Evolutionary conservation across 2,329 filamentous ascomycete genomes (phyloP).

Genomic region (Phialocephala subalpina): DNA sequence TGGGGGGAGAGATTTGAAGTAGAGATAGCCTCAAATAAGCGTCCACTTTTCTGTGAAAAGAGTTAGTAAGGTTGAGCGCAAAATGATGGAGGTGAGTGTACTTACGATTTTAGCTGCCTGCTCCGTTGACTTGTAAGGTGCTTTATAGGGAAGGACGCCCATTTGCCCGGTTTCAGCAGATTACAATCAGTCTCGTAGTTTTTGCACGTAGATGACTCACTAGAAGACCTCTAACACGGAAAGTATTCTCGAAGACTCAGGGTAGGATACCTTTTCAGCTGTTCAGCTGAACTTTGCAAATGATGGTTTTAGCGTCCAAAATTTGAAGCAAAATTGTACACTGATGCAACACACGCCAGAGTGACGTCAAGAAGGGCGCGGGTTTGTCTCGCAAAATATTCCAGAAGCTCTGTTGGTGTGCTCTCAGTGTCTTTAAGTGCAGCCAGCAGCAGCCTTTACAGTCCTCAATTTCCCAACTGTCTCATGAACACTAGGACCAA

Average conservation of each 20-base stretch:
- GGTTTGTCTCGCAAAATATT: background rate
- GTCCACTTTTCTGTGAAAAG: conserved; percentile 13
- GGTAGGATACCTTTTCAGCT: background rate
- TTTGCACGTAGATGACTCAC: conserved; percentile 5
- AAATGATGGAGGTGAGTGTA: background rate
- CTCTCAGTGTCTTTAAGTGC: background rate
- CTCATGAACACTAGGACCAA: conserved; percentile 31
- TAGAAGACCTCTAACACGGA: background rate
- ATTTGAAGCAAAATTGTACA: background rate
- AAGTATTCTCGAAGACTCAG: background rate
- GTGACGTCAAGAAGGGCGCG: conserved; percentile 1
- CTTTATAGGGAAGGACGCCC: conserved; percentile 28
- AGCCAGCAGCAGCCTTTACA: background rate
- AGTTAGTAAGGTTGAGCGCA: background rate
- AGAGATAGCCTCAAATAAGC: conserved; percentile 16
- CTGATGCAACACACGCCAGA: background rate
- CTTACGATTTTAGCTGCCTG: conserved; percentile 13
- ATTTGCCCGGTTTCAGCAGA: background rate
- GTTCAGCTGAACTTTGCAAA: conserved; percentile 10
- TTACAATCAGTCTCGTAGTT: conserved; percentile 5
- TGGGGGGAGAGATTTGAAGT: conserved; percentile 6
- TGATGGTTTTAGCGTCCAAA: background rate
- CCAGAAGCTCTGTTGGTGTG: background rate
- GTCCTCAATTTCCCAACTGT: background rate
- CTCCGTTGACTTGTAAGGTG: conserved; percentile 18